Evolutionary conservation across 495 filamentous ascomycete genomes (phyloP).

Genomic region (Cladorrhinum samala): DNA sequence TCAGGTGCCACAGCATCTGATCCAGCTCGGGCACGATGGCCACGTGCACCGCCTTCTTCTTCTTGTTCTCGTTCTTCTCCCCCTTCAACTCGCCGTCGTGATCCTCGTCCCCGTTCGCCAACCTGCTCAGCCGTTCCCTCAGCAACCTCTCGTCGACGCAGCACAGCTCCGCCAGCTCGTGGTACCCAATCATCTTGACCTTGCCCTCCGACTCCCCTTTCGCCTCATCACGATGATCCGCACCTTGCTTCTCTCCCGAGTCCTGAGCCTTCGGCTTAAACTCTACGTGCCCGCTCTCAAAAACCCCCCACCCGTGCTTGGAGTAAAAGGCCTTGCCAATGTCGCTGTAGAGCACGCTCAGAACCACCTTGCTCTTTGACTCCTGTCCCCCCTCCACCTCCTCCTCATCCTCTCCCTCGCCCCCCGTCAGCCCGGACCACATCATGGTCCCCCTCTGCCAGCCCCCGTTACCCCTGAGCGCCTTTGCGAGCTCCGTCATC

Average conservation of each 20-base stretch:
- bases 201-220: too few species aligned
- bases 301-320: slow-evolving; percentile 71
- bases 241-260: slow-evolving; percentile 1
- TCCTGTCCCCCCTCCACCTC: too few species aligned
- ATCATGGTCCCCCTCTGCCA: slow-evolving; percentile 38
- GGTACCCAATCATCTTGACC: slow-evolving; percentile 36
- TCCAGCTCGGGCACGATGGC: slow-evolving; percentile 69
- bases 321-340: slow-evolving; percentile 94
- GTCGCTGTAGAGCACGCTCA: slow-evolving; percentile 83
- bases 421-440: slow-evolving; percentile 17
- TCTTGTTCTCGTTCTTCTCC: background rate
- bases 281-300: slow-evolving; percentile 61
- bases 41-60: slow-evolving; percentile 40
- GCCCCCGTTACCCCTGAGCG: slow-evolving; percentile 20
- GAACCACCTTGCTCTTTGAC: too few species aligned
- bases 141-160: slow-evolving; percentile 48
- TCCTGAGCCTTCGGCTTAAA: slow-evolving; percentile 43
- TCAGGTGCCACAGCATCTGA: slow-evolving; percentile 77
- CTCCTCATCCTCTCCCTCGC: slow-evolving; percentile 24
- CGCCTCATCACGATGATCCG: too few species aligned
- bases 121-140: slow-evolving; percentile 25
- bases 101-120: background rate
- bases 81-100: slow-evolving; percentile 18
- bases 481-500: slow-evolving; percentile 41
- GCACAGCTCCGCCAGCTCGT: slow-evolving; percentile 54